A percentile compares a stretch with the other conserved stretches of the same genome.
phyloP scores from a whole-genome alignment of 352 stramenopile species.

The Globisporangium iwayamae region DNA sequence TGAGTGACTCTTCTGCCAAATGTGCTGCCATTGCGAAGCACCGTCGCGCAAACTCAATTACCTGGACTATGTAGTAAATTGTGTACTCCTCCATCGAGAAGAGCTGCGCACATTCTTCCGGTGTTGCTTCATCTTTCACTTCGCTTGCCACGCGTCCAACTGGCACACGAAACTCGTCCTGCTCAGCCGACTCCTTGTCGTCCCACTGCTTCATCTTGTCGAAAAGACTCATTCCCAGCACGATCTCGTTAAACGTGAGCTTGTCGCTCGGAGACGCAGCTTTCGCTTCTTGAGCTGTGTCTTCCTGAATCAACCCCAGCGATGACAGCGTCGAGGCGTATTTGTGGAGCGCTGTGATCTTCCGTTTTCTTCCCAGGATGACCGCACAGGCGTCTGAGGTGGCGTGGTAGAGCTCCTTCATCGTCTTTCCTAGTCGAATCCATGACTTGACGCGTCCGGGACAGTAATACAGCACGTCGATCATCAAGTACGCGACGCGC shows the following conservation, averaged over 20 bases:
- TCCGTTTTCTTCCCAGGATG: conserved; percentile 40
- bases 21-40: conserved; percentile 63
- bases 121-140: conserved; percentile 1
- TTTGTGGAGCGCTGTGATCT: conserved; percentile 31
- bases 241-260: conserved; percentile 34
- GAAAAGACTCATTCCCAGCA: conserved; percentile 44
- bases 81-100: conserved; percentile 46
- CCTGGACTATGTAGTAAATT: conserved; percentile 37
- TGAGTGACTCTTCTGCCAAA: conserved; percentile 24
- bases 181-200: conserved; percentile 17
- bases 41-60: conserved; percentile 61
- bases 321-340: conserved; percentile 24
- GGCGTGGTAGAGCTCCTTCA: conserved; percentile 69
- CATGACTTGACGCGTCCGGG: conserved; percentile 62
- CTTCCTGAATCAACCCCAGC: neutral
- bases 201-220: conserved; percentile 57
- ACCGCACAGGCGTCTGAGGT: conserved; percentile 57
- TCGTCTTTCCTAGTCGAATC: conserved; percentile 57
- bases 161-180: conserved; percentile 17
- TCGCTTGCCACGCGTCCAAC: neutral
- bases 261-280: neutral
- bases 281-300: neutral
- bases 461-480: conserved; percentile 61
- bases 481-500: conserved; percentile 48
- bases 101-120: neutral